These are phyloP conservation scores for Cladophialophora bantiana DNA, from an alignment of 2,329 filamentous ascomycete genomes.

Conservation along the genomic window DNA sequence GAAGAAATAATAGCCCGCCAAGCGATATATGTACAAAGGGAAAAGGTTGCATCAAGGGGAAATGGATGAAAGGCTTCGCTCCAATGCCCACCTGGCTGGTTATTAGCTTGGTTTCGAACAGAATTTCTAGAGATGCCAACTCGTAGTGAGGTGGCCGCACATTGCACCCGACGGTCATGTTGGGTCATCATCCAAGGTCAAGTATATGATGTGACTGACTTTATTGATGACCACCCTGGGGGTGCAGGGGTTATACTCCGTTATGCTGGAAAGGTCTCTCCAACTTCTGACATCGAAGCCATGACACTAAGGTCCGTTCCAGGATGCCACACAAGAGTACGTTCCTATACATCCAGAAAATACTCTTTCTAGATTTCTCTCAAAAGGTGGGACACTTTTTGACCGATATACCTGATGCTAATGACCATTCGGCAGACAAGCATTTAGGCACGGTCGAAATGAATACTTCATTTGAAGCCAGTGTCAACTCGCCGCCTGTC, in stretches of 20 bases:
- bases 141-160: slow-evolving; percentile 54
- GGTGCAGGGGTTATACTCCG: slow-evolving; percentile 88
- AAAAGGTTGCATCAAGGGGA: background rate
- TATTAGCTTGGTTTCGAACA: background rate
- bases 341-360: slow-evolving; percentile 26
- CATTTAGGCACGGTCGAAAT: slow-evolving; percentile 21
- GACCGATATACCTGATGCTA: background rate
- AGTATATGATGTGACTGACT: slow-evolving; percentile 82
- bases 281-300: background rate
- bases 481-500: background rate
- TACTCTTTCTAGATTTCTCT: slow-evolving; percentile 25
- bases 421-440: slow-evolving; percentile 12
- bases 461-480: slow-evolving; percentile 27
- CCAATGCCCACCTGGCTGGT: background rate
- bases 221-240: slow-evolving; percentile 85
- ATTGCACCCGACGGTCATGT: slow-evolving; percentile 79
- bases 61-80: background rate
- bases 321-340: slow-evolving; percentile 66
- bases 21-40: background rate
- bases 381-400: background rate
- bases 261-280: slow-evolving; percentile 68
- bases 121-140: background rate
- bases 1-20: background rate
- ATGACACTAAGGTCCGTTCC: background rate
- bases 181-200: slow-evolving; percentile 84